Conservation (phyloP, 768 basidiomycete genomes). For the Astraeus odoratus region DNA sequence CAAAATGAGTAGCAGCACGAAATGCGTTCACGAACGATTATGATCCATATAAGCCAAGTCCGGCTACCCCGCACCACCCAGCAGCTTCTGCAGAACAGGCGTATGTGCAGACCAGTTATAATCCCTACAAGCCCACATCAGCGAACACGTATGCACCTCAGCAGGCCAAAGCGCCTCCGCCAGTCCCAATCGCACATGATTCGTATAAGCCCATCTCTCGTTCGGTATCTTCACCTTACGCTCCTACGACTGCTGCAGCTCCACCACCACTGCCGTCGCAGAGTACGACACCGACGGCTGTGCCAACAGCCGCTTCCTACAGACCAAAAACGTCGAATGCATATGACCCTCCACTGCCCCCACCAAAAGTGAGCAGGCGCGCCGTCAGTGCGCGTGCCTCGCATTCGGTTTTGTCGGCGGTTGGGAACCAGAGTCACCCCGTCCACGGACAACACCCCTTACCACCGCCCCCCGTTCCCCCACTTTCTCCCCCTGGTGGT, state of each 20-base stretch:
- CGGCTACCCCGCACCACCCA: slow-evolving; percentile 12
- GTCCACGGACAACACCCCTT: slow-evolving; percentile 10
- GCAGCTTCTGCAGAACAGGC: slow-evolving; percentile 13
- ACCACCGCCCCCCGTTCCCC: slow-evolving; percentile 15
- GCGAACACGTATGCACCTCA: slow-evolving; percentile 18
- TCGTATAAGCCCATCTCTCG: slow-evolving; percentile 18
- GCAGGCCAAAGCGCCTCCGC: slow-evolving; percentile 12
- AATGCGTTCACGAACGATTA: slow-evolving; percentile 13
- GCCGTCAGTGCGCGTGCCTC: slow-evolving; percentile 20
- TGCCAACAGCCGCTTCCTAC: slow-evolving; percentile 39
- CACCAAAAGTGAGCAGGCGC: slow-evolving; percentile 34
- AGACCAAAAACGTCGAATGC: slow-evolving; percentile 65
- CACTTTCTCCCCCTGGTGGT: not conserved
- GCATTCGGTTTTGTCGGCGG: slow-evolving; percentile 15
- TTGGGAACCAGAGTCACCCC: slow-evolving; percentile 1
- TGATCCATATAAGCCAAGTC: slow-evolving; percentile 20
- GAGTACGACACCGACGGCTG: slow-evolving; percentile 26
- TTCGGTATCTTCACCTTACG: slow-evolving; percentile 22
- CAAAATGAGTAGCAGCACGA: slow-evolving; percentile 9
- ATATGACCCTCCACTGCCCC: slow-evolving; percentile 70
- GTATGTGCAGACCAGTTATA: slow-evolving; percentile 16
- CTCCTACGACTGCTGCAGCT: slow-evolving; percentile 9
- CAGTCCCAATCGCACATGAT: slow-evolving; percentile 24
- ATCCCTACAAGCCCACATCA: slow-evolving; percentile 31
- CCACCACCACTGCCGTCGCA: slow-evolving; percentile 17